A percentile compares a stretch with the other conserved stretches of the same genome.
Evolutionary conservation across 768 basidiomycete genomes (phyloP).

Genomic region (Dacryopinax primogenitus): DNA sequence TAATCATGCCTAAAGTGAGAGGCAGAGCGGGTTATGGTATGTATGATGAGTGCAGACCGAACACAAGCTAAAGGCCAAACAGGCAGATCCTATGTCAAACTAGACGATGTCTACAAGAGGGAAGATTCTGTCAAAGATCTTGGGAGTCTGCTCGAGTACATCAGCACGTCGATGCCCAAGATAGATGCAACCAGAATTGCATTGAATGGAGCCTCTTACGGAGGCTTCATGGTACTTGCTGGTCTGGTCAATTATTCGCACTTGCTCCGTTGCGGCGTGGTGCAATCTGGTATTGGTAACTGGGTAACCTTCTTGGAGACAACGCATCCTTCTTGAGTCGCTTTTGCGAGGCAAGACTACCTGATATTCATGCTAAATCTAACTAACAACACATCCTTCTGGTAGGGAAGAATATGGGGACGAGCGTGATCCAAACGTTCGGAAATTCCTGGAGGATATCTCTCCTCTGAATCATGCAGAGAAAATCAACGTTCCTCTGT

Average conservation of each 20-base stretch:
- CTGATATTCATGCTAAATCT: too few species aligned
- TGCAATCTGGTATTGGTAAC: constrained; percentile 32
- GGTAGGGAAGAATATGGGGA: constrained; percentile 28
- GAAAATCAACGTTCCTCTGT: constrained; percentile 29
- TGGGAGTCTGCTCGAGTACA: constrained; percentile 28
- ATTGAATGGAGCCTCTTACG: constrained; percentile 31
- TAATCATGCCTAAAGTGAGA: constrained; percentile 35
- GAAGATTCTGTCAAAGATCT: constrained; percentile 36
- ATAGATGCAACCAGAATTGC: constrained; percentile 30
- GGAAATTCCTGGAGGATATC: constrained; percentile 30
- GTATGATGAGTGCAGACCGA: not conserved
- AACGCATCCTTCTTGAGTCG: constrained; percentile 22
- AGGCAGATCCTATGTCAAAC: constrained; percentile 29
- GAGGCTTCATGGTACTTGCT: constrained; percentile 13
- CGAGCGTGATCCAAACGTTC: constrained; percentile 29
- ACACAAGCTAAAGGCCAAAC: not conserved
- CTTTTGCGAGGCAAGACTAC: constrained; percentile 28
- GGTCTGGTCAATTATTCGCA: constrained; percentile 33
- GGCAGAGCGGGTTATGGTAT: constrained; percentile 32
- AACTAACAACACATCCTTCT: not conserved
- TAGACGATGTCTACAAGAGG: constrained; percentile 33
- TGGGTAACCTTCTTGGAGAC: not conserved
- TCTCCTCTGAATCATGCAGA: constrained; percentile 32
- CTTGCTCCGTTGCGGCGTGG: constrained; percentile 32
- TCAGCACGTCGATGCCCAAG: constrained; percentile 26